phyloP scores from a whole-genome alignment of 2,329 filamentous ascomycete genomes.

The Albophoma yamanashiensis region DNA sequence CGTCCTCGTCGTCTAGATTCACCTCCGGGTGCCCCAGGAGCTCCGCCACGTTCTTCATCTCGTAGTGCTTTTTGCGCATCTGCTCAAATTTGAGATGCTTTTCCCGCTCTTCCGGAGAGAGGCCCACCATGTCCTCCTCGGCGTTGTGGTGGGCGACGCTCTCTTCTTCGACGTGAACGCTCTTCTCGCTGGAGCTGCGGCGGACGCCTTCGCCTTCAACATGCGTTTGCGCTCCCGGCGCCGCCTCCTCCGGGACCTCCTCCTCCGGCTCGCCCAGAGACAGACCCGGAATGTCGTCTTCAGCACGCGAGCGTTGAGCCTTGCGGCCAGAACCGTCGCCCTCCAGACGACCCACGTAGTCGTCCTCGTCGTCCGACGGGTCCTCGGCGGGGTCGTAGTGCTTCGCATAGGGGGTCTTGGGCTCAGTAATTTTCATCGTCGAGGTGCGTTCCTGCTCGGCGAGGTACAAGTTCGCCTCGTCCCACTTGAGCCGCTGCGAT shows the following conservation, averaged over 20 bases:
- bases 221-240: background rate
- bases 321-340: conserved; percentile 16
- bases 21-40: conserved; percentile 69
- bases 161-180: conserved; percentile 68
- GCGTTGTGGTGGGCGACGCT: conserved; percentile 49
- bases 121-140: conserved; percentile 40
- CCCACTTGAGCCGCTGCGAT: conserved; percentile 84
- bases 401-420: conserved; percentile 91
- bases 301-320: conserved; percentile 28
- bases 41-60: conserved; percentile 91
- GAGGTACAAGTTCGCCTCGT: conserved; percentile 94
- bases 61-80: conserved; percentile 92
- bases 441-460: conserved; percentile 91
- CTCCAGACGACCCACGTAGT: conserved; percentile 7
- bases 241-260: conserved; percentile 36
- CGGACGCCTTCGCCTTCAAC: conserved; percentile 13
- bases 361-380: conserved; percentile 63
- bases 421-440: conserved; percentile 98
- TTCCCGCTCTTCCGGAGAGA: conserved; percentile 65
- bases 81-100: conserved; percentile 90
- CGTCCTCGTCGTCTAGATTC: conserved; percentile 48
- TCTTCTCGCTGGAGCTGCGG: conserved; percentile 43
- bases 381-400: conserved; percentile 88
- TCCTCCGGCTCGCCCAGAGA: conserved; percentile 91
- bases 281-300: conserved; percentile 80